phyloP scores from a whole-genome alignment of 2,329 filamentous ascomycete species.

The Fusarium sp. region DNA sequence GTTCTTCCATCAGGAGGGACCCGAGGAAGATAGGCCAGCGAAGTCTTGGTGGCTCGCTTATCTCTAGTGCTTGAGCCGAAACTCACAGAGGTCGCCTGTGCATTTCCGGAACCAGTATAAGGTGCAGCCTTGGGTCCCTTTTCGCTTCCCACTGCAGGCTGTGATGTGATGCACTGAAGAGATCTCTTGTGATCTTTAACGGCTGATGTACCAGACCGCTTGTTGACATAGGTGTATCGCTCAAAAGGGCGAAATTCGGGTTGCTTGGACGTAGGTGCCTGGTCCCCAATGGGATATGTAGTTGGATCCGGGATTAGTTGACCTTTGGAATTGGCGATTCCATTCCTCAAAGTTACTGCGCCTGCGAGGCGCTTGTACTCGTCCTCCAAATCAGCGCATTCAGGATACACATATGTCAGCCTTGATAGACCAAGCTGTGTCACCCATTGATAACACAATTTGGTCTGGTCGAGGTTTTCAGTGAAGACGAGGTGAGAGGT shows the following conservation, averaged over 20 bases:
- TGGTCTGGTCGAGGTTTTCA: slow-evolving; percentile 7
- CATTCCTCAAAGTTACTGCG: slow-evolving; percentile 37
- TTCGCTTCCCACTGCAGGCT: not conserved
- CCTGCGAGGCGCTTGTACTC: slow-evolving; percentile 35
- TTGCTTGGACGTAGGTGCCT: not conserved
- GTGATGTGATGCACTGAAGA: not conserved
- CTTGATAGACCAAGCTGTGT: slow-evolving; percentile 43
- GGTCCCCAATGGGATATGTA: slow-evolving; percentile 3
- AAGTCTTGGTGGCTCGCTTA: not conserved
- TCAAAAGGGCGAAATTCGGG: slow-evolving; percentile 29
- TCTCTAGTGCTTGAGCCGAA: too few species aligned
- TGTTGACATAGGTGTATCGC: slow-evolving; percentile 30
- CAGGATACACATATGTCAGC: slow-evolving; percentile 42
- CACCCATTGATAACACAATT: slow-evolving; percentile 43
- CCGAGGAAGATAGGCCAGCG: not conserved
- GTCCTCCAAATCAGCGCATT: not conserved
- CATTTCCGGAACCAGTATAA: not conserved
- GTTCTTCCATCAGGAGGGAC: not conserved
- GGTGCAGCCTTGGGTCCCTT: not conserved
- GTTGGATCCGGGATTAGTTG: slow-evolving; percentile 13
- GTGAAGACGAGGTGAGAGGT: slow-evolving; percentile 43
- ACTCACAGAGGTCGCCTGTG: not conserved
- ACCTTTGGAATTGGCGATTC: slow-evolving; percentile 12
- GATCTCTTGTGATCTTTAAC: not conserved
- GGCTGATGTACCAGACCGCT: slow-evolving; percentile 14